Evolutionary conservation across 2,329 filamentous ascomycete species (phyloP).

Genomic region (Pseudohalonectria lignicola): DNA sequence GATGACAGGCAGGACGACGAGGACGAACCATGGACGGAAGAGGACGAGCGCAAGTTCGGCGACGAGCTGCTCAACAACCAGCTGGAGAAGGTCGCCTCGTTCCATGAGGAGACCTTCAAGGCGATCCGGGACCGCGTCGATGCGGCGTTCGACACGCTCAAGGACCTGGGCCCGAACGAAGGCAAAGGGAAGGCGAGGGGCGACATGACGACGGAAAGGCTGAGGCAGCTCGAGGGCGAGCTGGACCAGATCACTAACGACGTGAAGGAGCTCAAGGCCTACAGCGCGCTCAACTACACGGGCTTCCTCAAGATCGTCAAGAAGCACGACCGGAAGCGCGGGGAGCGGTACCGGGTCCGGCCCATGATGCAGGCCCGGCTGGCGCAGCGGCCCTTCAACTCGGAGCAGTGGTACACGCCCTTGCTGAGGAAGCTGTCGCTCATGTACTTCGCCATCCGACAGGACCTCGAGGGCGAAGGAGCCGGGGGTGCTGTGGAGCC

Average conservation of each 20-base stretch:
- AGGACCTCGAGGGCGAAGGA: conserved; percentile 64
- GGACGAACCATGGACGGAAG: conserved; percentile 71
- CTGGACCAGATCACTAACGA: conserved; percentile 83
- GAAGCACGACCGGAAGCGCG: conserved; percentile 94
- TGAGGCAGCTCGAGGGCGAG: conserved; percentile 66
- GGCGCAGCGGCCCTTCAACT: conserved; percentile 86
- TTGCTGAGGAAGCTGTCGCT: conserved; percentile 83
- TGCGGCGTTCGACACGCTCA: conserved; percentile 56
- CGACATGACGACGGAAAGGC: conserved; percentile 35
- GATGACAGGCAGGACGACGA: conserved; percentile 58
- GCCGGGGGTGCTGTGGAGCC: conserved; percentile 14
- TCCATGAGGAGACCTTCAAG: conserved; percentile 70
- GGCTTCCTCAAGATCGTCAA: conserved; percentile 97
- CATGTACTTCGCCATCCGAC: conserved; percentile 90
- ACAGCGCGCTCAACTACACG: conserved; percentile 93
- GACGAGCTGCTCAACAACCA: conserved; percentile 92
- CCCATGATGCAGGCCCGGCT: conserved; percentile 87
- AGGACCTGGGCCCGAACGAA: conserved; percentile 62
- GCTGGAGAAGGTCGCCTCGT: conserved; percentile 85
- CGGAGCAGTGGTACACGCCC: conserved; percentile 78
- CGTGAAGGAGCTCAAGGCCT: conserved; percentile 87
- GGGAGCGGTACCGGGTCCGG: conserved; percentile 74
- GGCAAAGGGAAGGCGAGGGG: conserved; percentile 22
- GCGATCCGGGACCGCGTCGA: conserved; percentile 43
- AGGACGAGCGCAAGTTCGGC: conserved; percentile 88